phyloP scores from a whole-genome alignment of 2,329 filamentous ascomycete species.

The Pseudogymnoascus sp. region DNA sequence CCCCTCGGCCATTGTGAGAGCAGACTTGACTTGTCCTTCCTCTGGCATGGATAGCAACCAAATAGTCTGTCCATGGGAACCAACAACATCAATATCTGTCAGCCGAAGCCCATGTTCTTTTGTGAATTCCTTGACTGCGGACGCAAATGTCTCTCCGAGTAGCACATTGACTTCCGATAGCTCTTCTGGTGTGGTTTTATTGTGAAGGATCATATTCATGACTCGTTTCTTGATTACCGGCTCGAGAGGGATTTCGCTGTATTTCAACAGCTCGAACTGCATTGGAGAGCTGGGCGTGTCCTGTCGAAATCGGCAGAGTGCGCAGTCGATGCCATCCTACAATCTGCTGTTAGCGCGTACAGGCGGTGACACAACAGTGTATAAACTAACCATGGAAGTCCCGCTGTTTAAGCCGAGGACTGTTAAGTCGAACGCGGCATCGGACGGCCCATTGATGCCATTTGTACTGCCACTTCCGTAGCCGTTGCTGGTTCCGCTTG shows the following conservation, averaged over 20 bases:
- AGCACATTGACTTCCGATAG: conserved; percentile 48
- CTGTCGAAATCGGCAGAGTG: conserved; percentile 47
- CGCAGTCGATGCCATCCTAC: conserved; percentile 47
- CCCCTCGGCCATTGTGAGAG: conserved; percentile 50
- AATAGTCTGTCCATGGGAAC: conserved; percentile 51
- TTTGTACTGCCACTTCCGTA: neutral
- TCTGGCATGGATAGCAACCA: conserved; percentile 47
- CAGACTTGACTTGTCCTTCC: conserved; percentile 35
- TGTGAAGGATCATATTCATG: conserved; percentile 47
- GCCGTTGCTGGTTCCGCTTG: neutral
- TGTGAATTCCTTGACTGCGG: conserved; percentile 42
- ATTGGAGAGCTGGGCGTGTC: conserved; percentile 41
- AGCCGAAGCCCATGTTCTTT: conserved; percentile 34
- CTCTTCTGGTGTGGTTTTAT: conserved; percentile 43
- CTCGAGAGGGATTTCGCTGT: conserved; percentile 47
- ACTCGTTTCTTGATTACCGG: conserved; percentile 45
- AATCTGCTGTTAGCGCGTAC: neutral
- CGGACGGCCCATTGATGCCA: neutral
- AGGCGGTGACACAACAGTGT: neutral
- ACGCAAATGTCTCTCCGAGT: conserved; percentile 47
- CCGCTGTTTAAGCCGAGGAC: conserved; percentile 47
- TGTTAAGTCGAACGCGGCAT: conserved; percentile 36
- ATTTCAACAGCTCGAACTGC: conserved; percentile 48
- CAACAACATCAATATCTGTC: conserved; percentile 42
- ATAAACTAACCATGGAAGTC: conserved; percentile 36